These are phyloP conservation scores for Paecilomyces variotii DNA, from an alignment of 2,329 filamentous ascomycete genomes.

Conservation along the genomic window DNA sequence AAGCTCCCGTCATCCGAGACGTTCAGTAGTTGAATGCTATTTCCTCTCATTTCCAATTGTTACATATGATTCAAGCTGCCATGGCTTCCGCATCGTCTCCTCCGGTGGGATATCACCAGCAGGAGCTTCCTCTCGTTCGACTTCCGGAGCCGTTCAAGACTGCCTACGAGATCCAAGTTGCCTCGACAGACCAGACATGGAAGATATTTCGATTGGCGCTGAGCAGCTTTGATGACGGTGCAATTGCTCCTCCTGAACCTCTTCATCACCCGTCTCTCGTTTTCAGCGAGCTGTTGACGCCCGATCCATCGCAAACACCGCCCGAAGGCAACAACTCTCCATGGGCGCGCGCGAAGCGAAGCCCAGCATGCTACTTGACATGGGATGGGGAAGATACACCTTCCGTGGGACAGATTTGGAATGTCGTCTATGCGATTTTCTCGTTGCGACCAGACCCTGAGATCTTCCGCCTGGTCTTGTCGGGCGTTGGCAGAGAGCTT, in stretches of 20 bases:
- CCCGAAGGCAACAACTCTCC: conserved; percentile 28
- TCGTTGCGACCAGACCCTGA: conserved; percentile 6
- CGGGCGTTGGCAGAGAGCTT: not conserved
- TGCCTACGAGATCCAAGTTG: conserved; percentile 11
- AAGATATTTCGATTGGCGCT: not conserved
- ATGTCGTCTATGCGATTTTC: conserved; percentile 30
- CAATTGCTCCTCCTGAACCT: conserved; percentile 12
- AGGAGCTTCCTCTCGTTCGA: conserved; percentile 10
- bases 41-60: too few relatives aligned
- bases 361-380: conserved; percentile 21
- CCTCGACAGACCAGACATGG: conserved; percentile 7
- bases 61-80: not conserved
- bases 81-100: not conserved
- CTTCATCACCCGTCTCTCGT: conserved; percentile 21
- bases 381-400: conserved; percentile 24
- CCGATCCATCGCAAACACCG: conserved; percentile 12
- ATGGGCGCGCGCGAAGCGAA: conserved; percentile 28
- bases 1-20: not conserved
- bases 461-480: not conserved
- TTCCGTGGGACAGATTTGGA: conserved; percentile 32
- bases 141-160: conserved; percentile 15
- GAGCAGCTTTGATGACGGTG: conserved; percentile 11
- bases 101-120: not conserved
- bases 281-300: conserved; percentile 20
- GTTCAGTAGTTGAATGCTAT: not conserved